A percentile compares a stretch with the other conserved stretches of the same genome.
Evolutionary conservation across 1,284 basidiomycete species (phyloP).

Genomic region (Pseudozyma hubeiensis): DNA sequence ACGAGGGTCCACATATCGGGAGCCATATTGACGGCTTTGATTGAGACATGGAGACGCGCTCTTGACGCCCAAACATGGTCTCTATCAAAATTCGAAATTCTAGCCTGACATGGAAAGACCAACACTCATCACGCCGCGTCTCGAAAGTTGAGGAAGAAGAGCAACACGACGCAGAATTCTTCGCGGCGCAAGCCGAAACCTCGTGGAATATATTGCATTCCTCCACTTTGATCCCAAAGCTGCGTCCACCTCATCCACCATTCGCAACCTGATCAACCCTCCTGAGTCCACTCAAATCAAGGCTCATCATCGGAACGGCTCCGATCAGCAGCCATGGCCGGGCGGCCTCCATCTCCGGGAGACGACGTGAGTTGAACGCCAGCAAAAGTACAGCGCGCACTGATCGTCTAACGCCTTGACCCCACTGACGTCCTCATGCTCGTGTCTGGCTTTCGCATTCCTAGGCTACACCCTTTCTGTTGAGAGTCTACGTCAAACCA

Average conservation of each 20-base stretch:
- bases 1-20: constrained; percentile 5
- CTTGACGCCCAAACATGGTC: not conserved
- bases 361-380: constrained; percentile 34
- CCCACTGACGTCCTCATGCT: not conserved
- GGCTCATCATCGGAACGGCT: not conserved
- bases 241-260: constrained; percentile 11
- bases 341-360: constrained; percentile 37
- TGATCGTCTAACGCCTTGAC: not conserved
- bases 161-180: constrained; percentile 27
- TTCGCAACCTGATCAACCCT: not conserved
- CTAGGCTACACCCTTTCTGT: constrained; percentile 46
- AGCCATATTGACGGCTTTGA: not conserved
- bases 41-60: not conserved
- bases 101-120: constrained; percentile 3
- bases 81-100: constrained; percentile 2
- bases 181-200: not conserved
- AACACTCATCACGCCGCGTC: constrained; percentile 27
- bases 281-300: not conserved
- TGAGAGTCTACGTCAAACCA: constrained; percentile 36
- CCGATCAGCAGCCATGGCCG: constrained; percentile 16
- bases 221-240: constrained; percentile 12
- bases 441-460: not conserved
- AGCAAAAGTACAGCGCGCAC: not conserved
- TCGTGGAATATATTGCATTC: not conserved
- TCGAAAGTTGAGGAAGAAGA: constrained; percentile 1